Evolutionary conservation across 257 asterid genomes (phyloP).

Genomic region (Eustoma russellianum): DNA sequence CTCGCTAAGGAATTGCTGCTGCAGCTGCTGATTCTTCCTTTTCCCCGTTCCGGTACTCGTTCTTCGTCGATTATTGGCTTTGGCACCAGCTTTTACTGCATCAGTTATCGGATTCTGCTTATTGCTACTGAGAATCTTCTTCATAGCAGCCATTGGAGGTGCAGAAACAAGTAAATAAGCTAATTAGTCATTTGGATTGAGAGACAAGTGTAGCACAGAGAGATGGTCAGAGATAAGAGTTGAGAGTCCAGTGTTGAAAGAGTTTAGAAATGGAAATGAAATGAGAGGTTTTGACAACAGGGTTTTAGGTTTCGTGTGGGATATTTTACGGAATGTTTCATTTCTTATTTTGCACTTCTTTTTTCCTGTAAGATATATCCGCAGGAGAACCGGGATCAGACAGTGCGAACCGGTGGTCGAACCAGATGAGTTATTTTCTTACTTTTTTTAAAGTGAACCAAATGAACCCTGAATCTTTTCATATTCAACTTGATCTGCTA

Average conservation of each 20-base stretch:
- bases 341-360: background rate
- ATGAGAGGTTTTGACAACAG: constrained; percentile 45
- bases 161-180: background rate
- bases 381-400: too few species aligned
- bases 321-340: background rate
- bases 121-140: constrained; percentile 18
- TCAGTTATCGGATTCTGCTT: constrained; percentile 12
- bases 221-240: constrained; percentile 6
- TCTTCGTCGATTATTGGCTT: constrained; percentile 11
- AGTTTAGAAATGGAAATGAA: constrained; percentile 22
- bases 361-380: background rate
- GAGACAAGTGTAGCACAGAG: background rate
- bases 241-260: constrained; percentile 8
- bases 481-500: too few species aligned
- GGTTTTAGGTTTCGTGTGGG: constrained; percentile 44
- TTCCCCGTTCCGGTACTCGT: constrained; percentile 13
- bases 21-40: constrained; percentile 26
- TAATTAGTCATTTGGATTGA: constrained; percentile 21
- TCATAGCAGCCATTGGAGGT: constrained; percentile 30
- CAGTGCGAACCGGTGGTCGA: too few species aligned
- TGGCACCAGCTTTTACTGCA: constrained; percentile 17
- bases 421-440: too few species aligned
- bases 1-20: constrained; percentile 41
- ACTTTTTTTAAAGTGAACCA: too few species aligned
- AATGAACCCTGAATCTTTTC: too few species aligned